phyloP scores from a whole-genome alignment of 1,284 basidiomycete genomes.

The Austropuccinia psidii region DNA sequence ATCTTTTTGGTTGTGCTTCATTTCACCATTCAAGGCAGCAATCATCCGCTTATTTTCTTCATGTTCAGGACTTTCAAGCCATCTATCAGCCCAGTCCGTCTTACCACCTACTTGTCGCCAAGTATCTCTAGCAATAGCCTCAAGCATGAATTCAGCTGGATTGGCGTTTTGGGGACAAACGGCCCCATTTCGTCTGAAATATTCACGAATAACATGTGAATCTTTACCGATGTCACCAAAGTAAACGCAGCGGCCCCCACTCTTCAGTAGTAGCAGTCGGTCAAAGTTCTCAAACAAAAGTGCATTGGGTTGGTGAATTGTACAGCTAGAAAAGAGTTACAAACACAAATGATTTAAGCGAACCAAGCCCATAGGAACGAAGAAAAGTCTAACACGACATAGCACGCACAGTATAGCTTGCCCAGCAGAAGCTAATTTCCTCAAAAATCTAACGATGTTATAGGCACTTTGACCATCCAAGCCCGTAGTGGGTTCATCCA shows the following conservation, averaged over 20 bases:
- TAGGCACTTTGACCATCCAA: slow-evolving; percentile 82
- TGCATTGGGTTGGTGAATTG: slow-evolving; percentile 5
- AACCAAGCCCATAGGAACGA: too few species aligned
- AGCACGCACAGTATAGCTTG: slow-evolving; percentile 58
- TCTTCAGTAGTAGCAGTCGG: slow-evolving; percentile 47
- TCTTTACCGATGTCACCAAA: slow-evolving; percentile 56
- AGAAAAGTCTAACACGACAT: too few species aligned
- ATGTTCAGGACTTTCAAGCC: slow-evolving; percentile 52
- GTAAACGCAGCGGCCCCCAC: slow-evolving; percentile 54
- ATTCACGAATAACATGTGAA: slow-evolving; percentile 52
- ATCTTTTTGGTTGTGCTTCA: too few species aligned
- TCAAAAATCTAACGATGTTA: slow-evolving; percentile 70
- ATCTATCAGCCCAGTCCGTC: slow-evolving; percentile 69
- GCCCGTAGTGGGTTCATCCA: slow-evolving; percentile 58
- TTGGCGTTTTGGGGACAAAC: slow-evolving; percentile 53
- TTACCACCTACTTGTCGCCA: slow-evolving; percentile 56
- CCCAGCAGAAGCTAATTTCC: slow-evolving; percentile 71
- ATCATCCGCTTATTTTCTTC: slow-evolving; percentile 49
- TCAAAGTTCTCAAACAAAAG: slow-evolving; percentile 7
- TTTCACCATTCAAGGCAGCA: too few species aligned
- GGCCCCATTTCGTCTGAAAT: slow-evolving; percentile 55
- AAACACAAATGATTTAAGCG: too few species aligned
- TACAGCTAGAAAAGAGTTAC: too few species aligned
- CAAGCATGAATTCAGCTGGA: slow-evolving; percentile 48
- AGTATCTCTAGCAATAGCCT: slow-evolving; percentile 67